Conservation (phyloP, 352 stramenopile genomes). For the Phytophthora pluvialis region DNA sequence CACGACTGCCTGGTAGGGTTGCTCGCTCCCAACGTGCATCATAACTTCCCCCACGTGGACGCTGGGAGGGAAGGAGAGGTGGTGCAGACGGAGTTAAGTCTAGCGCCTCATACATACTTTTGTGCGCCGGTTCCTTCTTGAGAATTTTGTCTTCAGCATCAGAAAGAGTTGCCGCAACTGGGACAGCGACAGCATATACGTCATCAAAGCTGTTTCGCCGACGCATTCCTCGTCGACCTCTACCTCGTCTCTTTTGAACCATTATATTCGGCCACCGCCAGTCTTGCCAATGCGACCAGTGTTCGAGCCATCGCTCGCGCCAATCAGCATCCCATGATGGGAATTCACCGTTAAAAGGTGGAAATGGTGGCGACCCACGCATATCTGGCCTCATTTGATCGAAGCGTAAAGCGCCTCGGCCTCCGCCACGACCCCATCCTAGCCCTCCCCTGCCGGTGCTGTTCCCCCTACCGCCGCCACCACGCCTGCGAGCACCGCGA, state of each 20-base stretch:
- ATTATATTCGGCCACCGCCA: slow-evolving; percentile 19
- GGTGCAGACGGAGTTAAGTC: slow-evolving; percentile 58
- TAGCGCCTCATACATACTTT: slow-evolving; percentile 51
- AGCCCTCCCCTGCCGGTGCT: slow-evolving; percentile 11
- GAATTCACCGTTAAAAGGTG: slow-evolving; percentile 18
- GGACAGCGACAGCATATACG: slow-evolving; percentile 34
- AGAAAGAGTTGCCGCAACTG: slow-evolving; percentile 18
- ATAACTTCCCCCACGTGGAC: slow-evolving; percentile 15
- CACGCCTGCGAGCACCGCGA: slow-evolving; percentile 8
- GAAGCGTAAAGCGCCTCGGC: slow-evolving; percentile 22
- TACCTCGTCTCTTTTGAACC: slow-evolving; percentile 8
- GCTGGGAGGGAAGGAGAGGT: slow-evolving; percentile 31
- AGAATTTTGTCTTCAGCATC: slow-evolving; percentile 26
- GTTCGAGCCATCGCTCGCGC: slow-evolving; percentile 26
- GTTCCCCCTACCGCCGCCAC: slow-evolving; percentile 20
- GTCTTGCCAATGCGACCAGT: slow-evolving; percentile 25
- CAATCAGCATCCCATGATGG: slow-evolving; percentile 28
- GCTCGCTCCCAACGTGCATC: slow-evolving; percentile 15
- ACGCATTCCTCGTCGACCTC: slow-evolving; percentile 28
- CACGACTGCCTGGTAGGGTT: background rate
- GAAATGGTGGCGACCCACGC: slow-evolving; percentile 15
- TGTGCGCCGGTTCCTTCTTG: slow-evolving; percentile 49
- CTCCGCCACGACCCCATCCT: slow-evolving; percentile 26
- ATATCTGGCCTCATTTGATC: slow-evolving; percentile 22
- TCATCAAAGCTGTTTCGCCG: slow-evolving; percentile 66